A percentile compares a stretch with the other conserved stretches of the same genome.
phyloP scores from a whole-genome alignment of 306 rosid genomes.

The Casuarina equisetifolia region DNA sequence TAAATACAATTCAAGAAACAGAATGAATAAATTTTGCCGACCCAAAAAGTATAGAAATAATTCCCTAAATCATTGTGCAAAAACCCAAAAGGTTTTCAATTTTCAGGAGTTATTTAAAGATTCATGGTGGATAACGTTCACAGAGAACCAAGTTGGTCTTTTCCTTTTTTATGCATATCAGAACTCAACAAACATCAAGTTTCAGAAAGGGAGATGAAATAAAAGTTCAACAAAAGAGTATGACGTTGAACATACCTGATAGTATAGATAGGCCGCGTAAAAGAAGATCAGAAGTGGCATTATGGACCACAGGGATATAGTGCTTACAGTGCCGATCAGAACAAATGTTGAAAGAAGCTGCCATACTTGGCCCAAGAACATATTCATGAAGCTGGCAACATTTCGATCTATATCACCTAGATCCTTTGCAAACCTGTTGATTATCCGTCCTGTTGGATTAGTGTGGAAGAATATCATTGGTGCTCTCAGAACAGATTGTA shows the following conservation, averaged over 20 bases:
- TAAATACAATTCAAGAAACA: neutral
- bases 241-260: conserved; percentile 55
- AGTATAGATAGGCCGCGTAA: conserved; percentile 71
- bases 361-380: conserved; percentile 70
- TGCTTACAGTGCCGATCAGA: conserved; percentile 79
- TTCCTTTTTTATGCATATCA: neutral
- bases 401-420: conserved; percentile 69
- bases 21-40: too few species aligned
- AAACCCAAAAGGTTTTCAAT: too few species aligned
- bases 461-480: conserved; percentile 92
- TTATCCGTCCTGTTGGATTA: conserved; percentile 82
- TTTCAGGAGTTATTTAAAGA: too few species aligned
- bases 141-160: neutral
- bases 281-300: conserved; percentile 81
- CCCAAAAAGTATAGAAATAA: too few species aligned
- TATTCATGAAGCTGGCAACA: conserved; percentile 48
- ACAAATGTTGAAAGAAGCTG: conserved; percentile 83
- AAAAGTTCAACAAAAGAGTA: neutral
- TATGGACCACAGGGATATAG: conserved; percentile 86
- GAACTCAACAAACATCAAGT: neutral
- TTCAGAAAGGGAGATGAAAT: neutral
- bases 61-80: too few species aligned
- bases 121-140: too few species aligned
- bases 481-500: conserved; percentile 59
- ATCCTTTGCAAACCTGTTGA: conserved; percentile 88